Base-by-base conservation (phyloP, 345 rosid genomes). In the Acer negundo region DNA sequence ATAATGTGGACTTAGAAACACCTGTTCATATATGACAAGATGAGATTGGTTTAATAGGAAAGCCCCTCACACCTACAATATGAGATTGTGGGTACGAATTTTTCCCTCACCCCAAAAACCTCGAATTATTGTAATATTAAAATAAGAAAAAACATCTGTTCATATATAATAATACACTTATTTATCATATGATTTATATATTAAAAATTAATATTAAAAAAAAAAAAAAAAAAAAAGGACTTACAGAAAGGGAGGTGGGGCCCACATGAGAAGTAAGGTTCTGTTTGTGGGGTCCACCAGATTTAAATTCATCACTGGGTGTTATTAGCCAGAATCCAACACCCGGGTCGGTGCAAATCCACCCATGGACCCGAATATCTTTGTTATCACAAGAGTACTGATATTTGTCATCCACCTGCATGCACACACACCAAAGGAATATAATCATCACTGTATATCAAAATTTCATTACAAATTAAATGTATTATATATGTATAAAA, bases 251-350 rank as follows among this genome's bases (percentile, higher is more conserved):
- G 61, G 90, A 75, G 44, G 90, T 86, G 0, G 99, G 98, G 70
- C 99, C 99, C 19, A 86, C 91, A 47, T 95, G 99, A 53, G 95
- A 95, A 47, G 97, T 93, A 47, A 95, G 89, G 81, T 95, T 93
- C 80, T 92, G 99, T 69, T 95, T 95, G 26, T 84, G 83, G 0
- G 97, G 94, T 28, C 98, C 99, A 69, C 93, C 98, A 0, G 98
- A 82, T 42, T 90, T 87, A 80, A 89, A 95, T 90, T 93, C 99
- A 62, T 85, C 75, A 82, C 93, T 92, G 51, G 99, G 99, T 22
- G 95, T 95, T 74, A 95, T 91, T 84, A 87, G 90, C 99, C 98
- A 95, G 83, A 93, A 93, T 20, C 99, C 99, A 3, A 90, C 90
- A 0, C 89, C 79, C 7, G 95, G 89, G 35, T 89, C 86, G 2